Percentiles rank a stretch among this genome's conserved stretches.
Conservation (phyloP, 2,329 filamentous ascomycete species). For the Monosporascus sp. region DNA sequence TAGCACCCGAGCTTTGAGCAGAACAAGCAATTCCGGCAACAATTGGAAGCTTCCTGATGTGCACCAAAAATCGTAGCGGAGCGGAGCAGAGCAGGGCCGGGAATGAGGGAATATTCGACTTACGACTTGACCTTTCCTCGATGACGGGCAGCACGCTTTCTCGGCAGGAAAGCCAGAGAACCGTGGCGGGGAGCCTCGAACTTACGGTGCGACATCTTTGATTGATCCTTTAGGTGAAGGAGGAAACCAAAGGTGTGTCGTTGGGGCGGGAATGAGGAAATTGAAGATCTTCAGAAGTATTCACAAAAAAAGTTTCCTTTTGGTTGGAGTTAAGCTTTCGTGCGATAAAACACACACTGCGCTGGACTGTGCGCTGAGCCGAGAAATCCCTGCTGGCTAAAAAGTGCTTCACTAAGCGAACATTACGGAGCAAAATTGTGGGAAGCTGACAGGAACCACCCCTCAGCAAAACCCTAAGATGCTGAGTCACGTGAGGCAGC, state of each 20-base stretch:
- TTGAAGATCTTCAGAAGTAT: conserved; percentile 15
- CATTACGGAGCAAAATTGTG: not conserved
- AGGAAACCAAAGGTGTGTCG: conserved; percentile 26
- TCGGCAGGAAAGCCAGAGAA: conserved; percentile 79
- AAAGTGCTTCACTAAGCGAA: not conserved
- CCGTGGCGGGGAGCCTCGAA: conserved; percentile 90
- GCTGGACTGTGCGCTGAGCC: not conserved
- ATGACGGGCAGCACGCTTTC: conserved; percentile 91
- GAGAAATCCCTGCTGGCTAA: not conserved
- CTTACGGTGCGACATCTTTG: conserved; percentile 48
- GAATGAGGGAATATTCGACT: conserved; percentile 33
- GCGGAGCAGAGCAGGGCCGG: too few species aligned
- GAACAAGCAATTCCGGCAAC: conserved; percentile 13
- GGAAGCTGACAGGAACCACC: not conserved
- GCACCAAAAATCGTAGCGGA: too few species aligned
- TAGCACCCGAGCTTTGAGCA: conserved; percentile 11
- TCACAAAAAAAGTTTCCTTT: conserved; percentile 18
- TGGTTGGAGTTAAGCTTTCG: conserved; percentile 5
- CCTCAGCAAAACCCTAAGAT: not conserved
- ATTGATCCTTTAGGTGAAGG: conserved; percentile 28
- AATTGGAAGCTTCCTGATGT: not conserved
- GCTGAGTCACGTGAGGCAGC: not conserved
- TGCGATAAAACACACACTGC: not conserved
- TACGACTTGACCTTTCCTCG: conserved; percentile 98
- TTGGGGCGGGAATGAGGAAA: conserved; percentile 17